Base-by-base conservation (phyloP, 2,329 filamentous ascomycete species). In the Pezicula carpinea region DNA sequence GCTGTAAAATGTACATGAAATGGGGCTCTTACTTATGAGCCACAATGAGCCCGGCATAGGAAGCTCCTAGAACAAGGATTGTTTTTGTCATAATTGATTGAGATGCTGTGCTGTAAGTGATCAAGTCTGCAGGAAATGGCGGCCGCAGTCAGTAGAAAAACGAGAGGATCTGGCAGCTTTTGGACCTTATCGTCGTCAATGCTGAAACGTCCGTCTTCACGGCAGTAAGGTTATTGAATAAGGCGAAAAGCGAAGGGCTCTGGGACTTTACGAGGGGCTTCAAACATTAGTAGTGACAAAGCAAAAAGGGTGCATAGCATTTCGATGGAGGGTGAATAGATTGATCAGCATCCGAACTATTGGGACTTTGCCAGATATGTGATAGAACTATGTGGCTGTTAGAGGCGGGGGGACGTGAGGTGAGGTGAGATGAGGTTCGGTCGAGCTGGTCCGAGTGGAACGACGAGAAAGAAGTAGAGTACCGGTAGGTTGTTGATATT, bases 31-130 rank as follows among this genome's bases (percentile, higher is more conserved):
- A 57, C 57, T 75, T 75, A 52, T 82, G 77, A 2, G 77, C 74
- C 2, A 66, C 65, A 7, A 68, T 71, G 3, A 79, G 49, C 26
- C 77, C 77, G 15, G 62, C 75, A 54, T 74, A 79, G 6, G 75
- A 77, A n/a, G 69, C 75, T 21, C 78, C 78, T 1, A 82, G 62
- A 29, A 82, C 66, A 43, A 80, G 61, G 47, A 79, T 73, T 14
- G 54, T 60, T 39, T 56, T 59, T 21, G 50, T n/a, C 59, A 60
- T 13, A 23, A 49, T 21, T 38, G 34, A 13, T 38, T 13, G 26
- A 29, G 26, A 29, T 14, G 14, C 5, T 17, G 14, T 38, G 17
- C 11, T 38, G 21, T 38, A 17, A 13, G 11, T 4, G 35, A 21
- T 8, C 17, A 38, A 17, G 15, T 17, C 21, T 18, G 5, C 13